Conservation (phyloP, 2,329 filamentous ascomycete genomes). For the Stachybotrys echinatus region DNA sequence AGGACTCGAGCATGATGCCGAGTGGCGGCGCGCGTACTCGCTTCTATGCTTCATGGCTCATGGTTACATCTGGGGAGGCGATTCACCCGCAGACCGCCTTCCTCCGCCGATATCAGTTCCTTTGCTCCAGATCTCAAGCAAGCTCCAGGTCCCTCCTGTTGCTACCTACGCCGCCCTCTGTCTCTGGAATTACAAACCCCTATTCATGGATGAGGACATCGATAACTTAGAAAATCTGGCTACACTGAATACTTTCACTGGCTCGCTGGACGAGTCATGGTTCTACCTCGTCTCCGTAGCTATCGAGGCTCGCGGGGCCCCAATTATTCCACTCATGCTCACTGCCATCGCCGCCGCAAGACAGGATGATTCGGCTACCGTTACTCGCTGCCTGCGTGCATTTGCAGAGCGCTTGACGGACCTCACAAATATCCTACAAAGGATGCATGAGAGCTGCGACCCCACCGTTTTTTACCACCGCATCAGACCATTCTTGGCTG, state of each 20-base stretch:
- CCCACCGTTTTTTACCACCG: slow-evolving; percentile 93
- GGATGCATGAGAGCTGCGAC: slow-evolving; percentile 95
- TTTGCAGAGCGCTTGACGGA: slow-evolving; percentile 89
- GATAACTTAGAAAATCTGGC: slow-evolving; percentile 84
- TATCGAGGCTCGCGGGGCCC: slow-evolving; percentile 86
- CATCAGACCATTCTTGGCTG: slow-evolving; percentile 92
- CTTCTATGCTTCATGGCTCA: slow-evolving; percentile 88
- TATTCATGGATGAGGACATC: slow-evolving; percentile 77
- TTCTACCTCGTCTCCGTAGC: slow-evolving; percentile 95
- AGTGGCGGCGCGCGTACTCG: slow-evolving; percentile 93
- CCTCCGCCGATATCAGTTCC: slow-evolving; percentile 81
- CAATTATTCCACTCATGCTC: slow-evolving; percentile 84
- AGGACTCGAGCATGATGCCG: slow-evolving; percentile 73
- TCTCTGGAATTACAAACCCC: slow-evolving; percentile 94
- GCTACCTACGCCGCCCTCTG: slow-evolving; percentile 90
- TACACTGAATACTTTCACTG: slow-evolving; percentile 86
- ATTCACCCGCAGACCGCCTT: slow-evolving; percentile 70
- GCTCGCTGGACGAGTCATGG: slow-evolving; percentile 95
- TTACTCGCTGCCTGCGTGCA: slow-evolving; percentile 69
- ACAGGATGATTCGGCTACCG: slow-evolving; percentile 60
- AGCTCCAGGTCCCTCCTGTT: slow-evolving; percentile 83
- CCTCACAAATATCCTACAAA: slow-evolving; percentile 68
- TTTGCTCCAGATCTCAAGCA: slow-evolving; percentile 68
- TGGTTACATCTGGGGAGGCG: slow-evolving; percentile 94
- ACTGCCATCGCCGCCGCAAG: slow-evolving; percentile 78